These are phyloP conservation scores for Pyrenophora tritici-repentis DNA, from an alignment of 2,329 filamentous ascomycete genomes.

Conservation along the genomic window DNA sequence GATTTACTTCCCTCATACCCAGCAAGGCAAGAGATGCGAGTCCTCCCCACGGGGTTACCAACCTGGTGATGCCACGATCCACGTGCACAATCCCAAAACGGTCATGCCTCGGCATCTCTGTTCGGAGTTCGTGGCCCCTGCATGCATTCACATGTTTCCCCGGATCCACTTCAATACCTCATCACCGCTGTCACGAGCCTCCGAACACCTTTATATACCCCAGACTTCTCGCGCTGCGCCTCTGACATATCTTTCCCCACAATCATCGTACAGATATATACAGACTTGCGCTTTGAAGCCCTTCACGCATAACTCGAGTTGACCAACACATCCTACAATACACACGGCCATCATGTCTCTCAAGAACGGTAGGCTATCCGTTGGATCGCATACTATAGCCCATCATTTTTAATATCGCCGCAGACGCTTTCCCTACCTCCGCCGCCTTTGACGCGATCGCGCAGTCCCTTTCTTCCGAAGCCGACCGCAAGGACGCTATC, in stretches of 20 bases:
- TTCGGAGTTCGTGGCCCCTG: constrained; percentile 16
- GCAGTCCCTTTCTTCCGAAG: constrained; percentile 69
- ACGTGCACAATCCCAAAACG: constrained; percentile 19
- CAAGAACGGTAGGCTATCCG: constrained; percentile 28
- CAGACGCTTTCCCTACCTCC: constrained; percentile 79
- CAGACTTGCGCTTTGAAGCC: background rate
- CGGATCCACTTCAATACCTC: constrained; percentile 13
- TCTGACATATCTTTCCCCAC: constrained; percentile 2
- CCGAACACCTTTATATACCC: constrained; percentile 27
- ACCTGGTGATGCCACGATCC: constrained; percentile 2
- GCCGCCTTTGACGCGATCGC: constrained; percentile 89
- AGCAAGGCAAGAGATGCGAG: constrained; percentile 12
- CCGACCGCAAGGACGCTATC: constrained; percentile 83
- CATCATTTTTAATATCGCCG: background rate
- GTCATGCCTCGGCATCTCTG: constrained; percentile 23
- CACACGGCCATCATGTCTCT: constrained; percentile 38
- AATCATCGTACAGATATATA: background rate
- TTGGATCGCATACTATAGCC: background rate
- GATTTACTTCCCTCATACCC: too few relatives aligned
- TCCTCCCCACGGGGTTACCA: background rate
- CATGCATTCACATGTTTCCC: constrained; percentile 31
- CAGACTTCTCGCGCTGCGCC: constrained; percentile 3
- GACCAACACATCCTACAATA: background rate
- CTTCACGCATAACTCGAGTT: background rate
- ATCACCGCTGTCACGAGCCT: constrained; percentile 31